Base-by-base conservation (phyloP, 2,329 filamentous ascomycete species). In the Nigrospora oryzae region DNA sequence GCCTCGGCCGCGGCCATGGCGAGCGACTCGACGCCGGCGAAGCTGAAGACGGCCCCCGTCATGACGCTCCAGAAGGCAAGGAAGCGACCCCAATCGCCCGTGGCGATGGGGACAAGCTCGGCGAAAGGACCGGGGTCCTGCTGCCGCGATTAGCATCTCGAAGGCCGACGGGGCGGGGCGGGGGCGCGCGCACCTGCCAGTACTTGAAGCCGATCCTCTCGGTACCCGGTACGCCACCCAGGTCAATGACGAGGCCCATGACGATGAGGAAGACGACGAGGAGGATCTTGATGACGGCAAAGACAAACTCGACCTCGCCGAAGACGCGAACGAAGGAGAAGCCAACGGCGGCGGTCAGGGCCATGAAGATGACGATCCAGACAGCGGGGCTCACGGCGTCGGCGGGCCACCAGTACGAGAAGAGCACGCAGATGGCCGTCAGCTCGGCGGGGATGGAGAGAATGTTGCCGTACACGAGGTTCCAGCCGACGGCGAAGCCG, bases 1-100 rank as follows among this genome's bases (percentile, higher is more conserved):
- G 85, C 84, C 64, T 89, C 84, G 44, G 83, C 85, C 31, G 88
- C 84, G 0, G 85, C 89, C 13, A 89, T 83, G 66, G 84, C 85
- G 42, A 89, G 81, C 36, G 89, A 69, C 58, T 89, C 85, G 4
- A 84, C 86, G 48, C 84, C 85, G 4, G 89, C 73, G 59, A 86
- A 90, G 45, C 86, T 85, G 53, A 90, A 90, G 5, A 84, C 84
- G 2, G 86, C 85, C 45, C 62, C 68, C 44, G 60, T 70, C 53
- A 77, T 70, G 42, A 68, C 70, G 41, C 61, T 59, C 64, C 69
- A 82, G 50, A 77, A 78, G 14, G 75, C 78, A 5, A 86, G 68
- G 55, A 88, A 87, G 13, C 70, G 68, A 13, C 83, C 83, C 66
- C 70, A 77, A 46, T 55, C 52, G 1, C 78, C 79, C 0, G 64